Percentiles rank a stretch among this genome's conserved stretches.
These are phyloP conservation scores for Umbelopsis sp. DNA, from an alignment of 192 early-diverging fungal genomes.

Conservation along the genomic window DNA sequence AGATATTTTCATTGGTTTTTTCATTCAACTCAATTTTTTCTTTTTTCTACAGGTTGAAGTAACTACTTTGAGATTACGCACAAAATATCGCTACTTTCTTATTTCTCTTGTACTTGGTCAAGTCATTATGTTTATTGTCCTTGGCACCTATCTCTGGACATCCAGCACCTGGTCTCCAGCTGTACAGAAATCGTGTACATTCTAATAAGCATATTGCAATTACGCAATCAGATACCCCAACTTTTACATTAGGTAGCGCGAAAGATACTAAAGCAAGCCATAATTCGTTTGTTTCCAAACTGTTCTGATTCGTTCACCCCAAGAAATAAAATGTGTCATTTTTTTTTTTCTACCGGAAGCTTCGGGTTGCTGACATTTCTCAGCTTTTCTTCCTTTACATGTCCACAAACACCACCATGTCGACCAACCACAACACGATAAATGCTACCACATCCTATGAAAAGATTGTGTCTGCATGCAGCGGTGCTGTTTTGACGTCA, in stretches of 20 bases:
- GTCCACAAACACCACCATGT: not conserved
- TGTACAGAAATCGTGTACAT: not conserved
- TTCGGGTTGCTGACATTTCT: not conserved
- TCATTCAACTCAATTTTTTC: constrained; percentile 31
- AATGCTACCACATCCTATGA: constrained; percentile 50
- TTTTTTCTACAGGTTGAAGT: constrained; percentile 35
- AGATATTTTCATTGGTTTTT: not conserved
- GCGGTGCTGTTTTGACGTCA: constrained; percentile 82
- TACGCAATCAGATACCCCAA: no score
- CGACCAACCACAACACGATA: constrained; percentile 9
- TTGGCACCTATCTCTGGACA: constrained; percentile 49
- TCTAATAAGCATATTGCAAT: not conserved
- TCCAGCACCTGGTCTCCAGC: constrained; percentile 2
- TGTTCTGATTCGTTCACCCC: not conserved
- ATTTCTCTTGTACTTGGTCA: constrained; percentile 41
- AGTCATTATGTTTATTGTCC: constrained; percentile 42
- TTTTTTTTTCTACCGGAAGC: not conserved
- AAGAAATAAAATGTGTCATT: not conserved
- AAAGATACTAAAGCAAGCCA: no score
- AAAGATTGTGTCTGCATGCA: constrained; percentile 81
- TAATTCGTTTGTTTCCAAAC: not conserved
- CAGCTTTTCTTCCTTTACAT: not conserved
- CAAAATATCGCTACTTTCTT: constrained; percentile 40
- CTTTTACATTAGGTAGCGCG: no score
- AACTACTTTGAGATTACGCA: constrained; percentile 28